Conservation (phyloP, 2,329 filamentous ascomycete species). For the Dendrostoma leiphaemia region DNA sequence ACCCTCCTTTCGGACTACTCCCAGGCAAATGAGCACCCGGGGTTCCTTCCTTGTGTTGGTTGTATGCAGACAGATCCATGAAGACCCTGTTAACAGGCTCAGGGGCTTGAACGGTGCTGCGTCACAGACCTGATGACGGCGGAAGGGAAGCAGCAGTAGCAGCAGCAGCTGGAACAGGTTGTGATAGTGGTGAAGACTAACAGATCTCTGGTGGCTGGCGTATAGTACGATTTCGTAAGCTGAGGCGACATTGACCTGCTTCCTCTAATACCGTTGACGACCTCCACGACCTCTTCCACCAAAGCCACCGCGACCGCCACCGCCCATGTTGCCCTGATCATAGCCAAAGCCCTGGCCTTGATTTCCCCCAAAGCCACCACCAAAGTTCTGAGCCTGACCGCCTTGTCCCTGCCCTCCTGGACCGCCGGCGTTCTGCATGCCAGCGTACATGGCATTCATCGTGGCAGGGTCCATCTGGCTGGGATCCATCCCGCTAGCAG, state of each 20-base stretch:
- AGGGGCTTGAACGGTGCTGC: no score
- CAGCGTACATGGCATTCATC: conserved; percentile 59
- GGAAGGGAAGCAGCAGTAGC: no score
- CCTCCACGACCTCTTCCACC: conserved; percentile 32
- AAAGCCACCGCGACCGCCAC: conserved; percentile 27
- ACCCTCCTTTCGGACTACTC: no score
- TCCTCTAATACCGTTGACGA: conserved; percentile 21
- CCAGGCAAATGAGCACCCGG: no score
- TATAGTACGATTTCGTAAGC: no score
- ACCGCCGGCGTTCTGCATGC: conserved; percentile 50
- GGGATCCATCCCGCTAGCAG: conserved; percentile 58
- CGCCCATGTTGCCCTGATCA: conserved; percentile 45
- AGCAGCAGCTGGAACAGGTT: no score
- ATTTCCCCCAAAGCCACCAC: conserved; percentile 48
- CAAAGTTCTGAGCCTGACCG: conserved; percentile 51
- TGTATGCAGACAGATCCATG: neutral
- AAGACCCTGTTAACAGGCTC: neutral
- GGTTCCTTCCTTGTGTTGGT: no score
- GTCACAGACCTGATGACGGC: no score
- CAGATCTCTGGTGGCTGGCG: no score
- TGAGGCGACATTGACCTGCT: neutral
- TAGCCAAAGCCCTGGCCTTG: conserved; percentile 51
- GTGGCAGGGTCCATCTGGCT: conserved; percentile 62
- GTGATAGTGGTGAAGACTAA: no score
- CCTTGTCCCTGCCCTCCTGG: conserved; percentile 42